Conservation (phyloP, 169 alveolate genomes). For the Eimeria maxima region DNA sequence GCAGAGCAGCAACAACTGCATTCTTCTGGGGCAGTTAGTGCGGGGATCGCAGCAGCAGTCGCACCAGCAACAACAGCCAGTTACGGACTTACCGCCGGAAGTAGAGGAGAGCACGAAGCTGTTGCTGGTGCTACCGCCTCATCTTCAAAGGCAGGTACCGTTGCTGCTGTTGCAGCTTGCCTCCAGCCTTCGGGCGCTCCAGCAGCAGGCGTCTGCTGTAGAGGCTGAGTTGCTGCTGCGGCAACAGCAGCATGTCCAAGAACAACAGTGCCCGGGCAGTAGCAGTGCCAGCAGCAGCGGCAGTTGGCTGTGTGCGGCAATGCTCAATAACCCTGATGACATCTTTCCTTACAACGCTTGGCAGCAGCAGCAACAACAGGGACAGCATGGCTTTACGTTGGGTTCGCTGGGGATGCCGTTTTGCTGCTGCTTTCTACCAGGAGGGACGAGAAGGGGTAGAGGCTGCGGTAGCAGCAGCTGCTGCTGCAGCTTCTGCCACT, state of each 20-base stretch:
- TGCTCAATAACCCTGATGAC: conserved; percentile 44
- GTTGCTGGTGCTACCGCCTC: conserved; percentile 40
- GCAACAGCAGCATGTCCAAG: conserved; percentile 43
- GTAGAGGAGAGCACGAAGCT: not conserved
- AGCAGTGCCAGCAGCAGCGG: conserved; percentile 57
- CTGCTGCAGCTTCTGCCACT: conserved; percentile 47
- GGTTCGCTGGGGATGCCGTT: conserved; percentile 21
- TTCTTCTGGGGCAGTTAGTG: conserved; percentile 21
- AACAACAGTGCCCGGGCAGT: conserved; percentile 22
- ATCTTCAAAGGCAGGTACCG: conserved; percentile 38
- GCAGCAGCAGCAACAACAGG: conserved; percentile 21
- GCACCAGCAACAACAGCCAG: not conserved
- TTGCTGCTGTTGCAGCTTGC: conserved; percentile 66
- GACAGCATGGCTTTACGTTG: not conserved
- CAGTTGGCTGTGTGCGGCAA: conserved; percentile 57
- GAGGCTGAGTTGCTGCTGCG: conserved; percentile 76
- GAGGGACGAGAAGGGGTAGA: conserved; percentile 37
- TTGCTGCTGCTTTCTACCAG: conserved; percentile 69
- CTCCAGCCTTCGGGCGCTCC: conserved; percentile 51
- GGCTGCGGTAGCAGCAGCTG: conserved; percentile 75
- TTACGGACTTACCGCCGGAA: not conserved
- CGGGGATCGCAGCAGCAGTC: not conserved
- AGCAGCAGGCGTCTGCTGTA: conserved; percentile 64
- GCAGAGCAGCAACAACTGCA: not conserved
- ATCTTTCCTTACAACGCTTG: conserved; percentile 52